phyloP scores from a whole-genome alignment of 2,329 filamentous ascomycete species.

The Pestalotiopsis sp. region DNA sequence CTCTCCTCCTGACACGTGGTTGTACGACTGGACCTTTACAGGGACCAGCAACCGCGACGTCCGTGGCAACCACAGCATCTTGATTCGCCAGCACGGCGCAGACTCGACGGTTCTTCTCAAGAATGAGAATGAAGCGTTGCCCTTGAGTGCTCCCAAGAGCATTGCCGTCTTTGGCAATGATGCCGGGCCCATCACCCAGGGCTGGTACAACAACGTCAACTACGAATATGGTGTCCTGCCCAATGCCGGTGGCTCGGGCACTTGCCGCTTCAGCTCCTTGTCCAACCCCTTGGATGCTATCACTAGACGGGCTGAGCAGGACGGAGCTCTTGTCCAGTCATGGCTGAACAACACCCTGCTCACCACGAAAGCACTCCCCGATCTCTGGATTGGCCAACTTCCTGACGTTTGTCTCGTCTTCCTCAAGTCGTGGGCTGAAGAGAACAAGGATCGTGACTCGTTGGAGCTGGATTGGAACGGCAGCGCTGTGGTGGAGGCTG shows the following conservation, averaged over 20 bases:
- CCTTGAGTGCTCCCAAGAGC: constrained; percentile 58
- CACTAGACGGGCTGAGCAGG: constrained; percentile 47
- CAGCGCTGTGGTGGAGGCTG: constrained; percentile 58
- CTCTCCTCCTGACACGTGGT: constrained; percentile 50
- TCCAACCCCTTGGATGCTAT: constrained; percentile 59
- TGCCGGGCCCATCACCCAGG: constrained; percentile 67
- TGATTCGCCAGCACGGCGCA: constrained; percentile 45
- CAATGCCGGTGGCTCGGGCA: constrained; percentile 63
- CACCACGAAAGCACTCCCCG: constrained; percentile 37
- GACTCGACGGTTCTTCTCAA: constrained; percentile 61
- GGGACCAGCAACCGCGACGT: constrained; percentile 55
- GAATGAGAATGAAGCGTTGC: constrained; percentile 65
- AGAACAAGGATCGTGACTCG: constrained; percentile 59
- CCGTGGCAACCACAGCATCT: constrained; percentile 56
- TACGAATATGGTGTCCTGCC: constrained; percentile 63
- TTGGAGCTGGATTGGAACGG: constrained; percentile 63
- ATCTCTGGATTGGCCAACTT: constrained; percentile 47
- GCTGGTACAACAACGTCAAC: constrained; percentile 65
- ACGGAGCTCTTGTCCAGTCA: constrained; percentile 44
- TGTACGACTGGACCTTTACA: constrained; percentile 42
- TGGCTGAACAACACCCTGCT: constrained; percentile 46
- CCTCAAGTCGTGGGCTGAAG: constrained; percentile 67
- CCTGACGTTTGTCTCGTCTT: constrained; percentile 71
- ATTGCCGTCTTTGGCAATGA: constrained; percentile 59
- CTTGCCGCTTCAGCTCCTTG: constrained; percentile 54